Base-by-base conservation (phyloP, 139 green algal genomes). In the Coccomyxa sp. region DNA sequence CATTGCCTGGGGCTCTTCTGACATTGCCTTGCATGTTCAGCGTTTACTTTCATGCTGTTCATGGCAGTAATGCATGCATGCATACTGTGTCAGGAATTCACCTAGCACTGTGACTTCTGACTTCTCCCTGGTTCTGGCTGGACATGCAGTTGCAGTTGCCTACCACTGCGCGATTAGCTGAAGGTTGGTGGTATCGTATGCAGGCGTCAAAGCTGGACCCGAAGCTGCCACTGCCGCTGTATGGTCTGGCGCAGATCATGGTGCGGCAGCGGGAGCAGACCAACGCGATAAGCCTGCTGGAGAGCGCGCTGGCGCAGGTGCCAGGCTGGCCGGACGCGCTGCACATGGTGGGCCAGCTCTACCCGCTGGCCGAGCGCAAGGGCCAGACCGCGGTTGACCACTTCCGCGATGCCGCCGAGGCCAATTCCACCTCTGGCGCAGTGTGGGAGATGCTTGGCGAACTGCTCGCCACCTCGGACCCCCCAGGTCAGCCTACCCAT, bases 391-490 rank as follows among this genome's bases (percentile, higher is more conserved):
- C 82, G 71, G 74, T 93, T 0, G 71, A 77, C 17, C 82, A 90
- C 28, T 90, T 97, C 67, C 86, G 85, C 76, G 81, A 88, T 14
- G 93, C 95, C 14, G 87, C 87, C 0, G 15, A 79, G 38, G 77
- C 84, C 59, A 75, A 84, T 28, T 75, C 83, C 12, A 76, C 85
- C 15, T 88, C 93, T 31, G 67, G 82, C 0, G 87, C 91, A 15
- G 82, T 98, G 30, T 96, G 92, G 95, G 91, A 96, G 88, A 86
- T 94, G 89, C 87, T 97, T 80, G 94, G 89, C 3, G 95, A 98
- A 80, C 81, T 98, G 84, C 86, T 93, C 67, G 89, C 90, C 11
- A 27, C 86, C 10, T 81, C 78, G 16, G 93, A 97, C 81, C 92
- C 92, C 23, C 79, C 89, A 85, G 91, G 91, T 94, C 27, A 21